Evolutionary conservation across 495 filamentous ascomycete genomes (phyloP), one percentile per base, ranked within the genome.

Genomic region (Penicillium bialowiezense): DNA sequence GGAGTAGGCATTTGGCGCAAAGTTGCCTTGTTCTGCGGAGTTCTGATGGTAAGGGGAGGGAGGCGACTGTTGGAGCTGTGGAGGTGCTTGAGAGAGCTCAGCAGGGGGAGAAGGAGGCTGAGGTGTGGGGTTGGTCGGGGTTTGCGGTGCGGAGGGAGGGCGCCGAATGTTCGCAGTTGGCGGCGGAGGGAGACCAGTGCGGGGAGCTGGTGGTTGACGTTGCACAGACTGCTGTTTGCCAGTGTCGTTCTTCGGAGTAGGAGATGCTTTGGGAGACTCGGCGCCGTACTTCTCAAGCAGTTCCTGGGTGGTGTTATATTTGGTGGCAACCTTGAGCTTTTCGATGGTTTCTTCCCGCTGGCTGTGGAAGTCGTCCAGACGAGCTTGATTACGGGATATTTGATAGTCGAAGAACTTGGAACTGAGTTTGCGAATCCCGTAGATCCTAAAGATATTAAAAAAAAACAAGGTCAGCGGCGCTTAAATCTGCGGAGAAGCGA

Each of bases 261-360:
- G 54, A 0, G 53, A 60, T 50, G 82, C 64, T 60, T 72, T 70
- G 0, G 73, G 75, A 14, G 79, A 73, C 31, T 78, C 71, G 23
- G 81, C 88, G 31, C 89, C 91, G 64, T 98, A 98, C 61, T 96
- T 98, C 60, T 97, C 88, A 2, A 98, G 80, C 41, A 98, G 69
- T 58, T 96, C 83, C 61, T 95, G 87, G 13, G 93, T 98, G 6
- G 91, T 90, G 67, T 96, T 87, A 71, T 95, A 98, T 62, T 88
- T 95, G 28, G 93, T 98, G 15, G 91, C 91, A 23, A 82, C 80
- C 69, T 97, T 98, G 40, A 98, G 82, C 69, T 90, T 91, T 60
- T 95, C 88, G 54, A 98, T 96, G 1, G 91, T 95, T 58, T 83
- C 82, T 43, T 86, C 80, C 37, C 91, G 83, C 67, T 96, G 87